Evolutionary conservation across 1,284 basidiomycete genomes (phyloP), one percentile per base, ranked within the genome.

Genomic region (Cutaneotrichosporon arboriforme): DNA sequence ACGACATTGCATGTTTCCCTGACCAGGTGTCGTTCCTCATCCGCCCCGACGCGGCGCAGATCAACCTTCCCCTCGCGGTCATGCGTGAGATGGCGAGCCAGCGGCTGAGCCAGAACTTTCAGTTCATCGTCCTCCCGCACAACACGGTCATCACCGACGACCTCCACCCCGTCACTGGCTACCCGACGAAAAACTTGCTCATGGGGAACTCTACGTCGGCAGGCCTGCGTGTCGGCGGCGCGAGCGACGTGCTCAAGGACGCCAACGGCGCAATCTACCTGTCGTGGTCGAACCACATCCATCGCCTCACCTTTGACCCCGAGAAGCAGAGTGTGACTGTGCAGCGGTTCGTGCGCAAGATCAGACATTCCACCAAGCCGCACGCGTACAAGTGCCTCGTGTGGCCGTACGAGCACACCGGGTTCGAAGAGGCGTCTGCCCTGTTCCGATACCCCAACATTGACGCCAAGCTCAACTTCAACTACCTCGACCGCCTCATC

Each of bases 51-150:
- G 65, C 65, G 1, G 68, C 68, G 8, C 54, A 64, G 36, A 55
- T 57, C 77, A 84, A 55, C 86, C 84, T 76, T 81, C 89, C 90
- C 0, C 77, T 92, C 39, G 85, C 84, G 0, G 87, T 96, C 22
- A 88, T 97, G 85, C 82, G 87, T 31, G 91, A 90, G 47, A 94
- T 97, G 88, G 87, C 89, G 1, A 90, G 88, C 4, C 86, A 97
- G 51, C 81, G 94, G 14, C 80, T 98, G 33, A 68, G 69, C n/a
- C 74, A 97, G 71, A 93, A 94, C n/a, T 98, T 97, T 73, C 94
- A 98, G 70, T 90, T 97, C 66, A 85, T 97, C 40, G 75, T 78
- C 76, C 77, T 58, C 74, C 81, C 49, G 9, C 67, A 70, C 49
- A 60, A 54, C 51, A 59, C 63, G 23, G 61, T 57, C 21, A 46